These are phyloP conservation scores for Magnolia officinalis DNA, from an alignment of 164 flowering plant species.

Conservation along the genomic window DNA sequence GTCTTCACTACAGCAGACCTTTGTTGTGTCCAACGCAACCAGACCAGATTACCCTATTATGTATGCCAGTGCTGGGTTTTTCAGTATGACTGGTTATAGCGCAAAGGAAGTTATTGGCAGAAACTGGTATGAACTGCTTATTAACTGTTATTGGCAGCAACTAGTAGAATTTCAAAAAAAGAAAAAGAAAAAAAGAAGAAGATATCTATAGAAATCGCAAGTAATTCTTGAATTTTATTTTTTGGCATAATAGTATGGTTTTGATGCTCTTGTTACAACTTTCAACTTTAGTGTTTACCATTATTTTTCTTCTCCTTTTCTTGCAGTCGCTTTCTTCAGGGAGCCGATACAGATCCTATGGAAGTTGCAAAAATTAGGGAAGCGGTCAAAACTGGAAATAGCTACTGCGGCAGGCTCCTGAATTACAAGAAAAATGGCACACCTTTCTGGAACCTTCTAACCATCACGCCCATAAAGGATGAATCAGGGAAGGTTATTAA, in stretches of 20 bases:
- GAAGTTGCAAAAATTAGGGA: conserved; percentile 73
- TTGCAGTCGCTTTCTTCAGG: conserved; percentile 95
- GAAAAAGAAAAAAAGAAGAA: background rate
- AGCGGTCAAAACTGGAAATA: conserved; percentile 56
- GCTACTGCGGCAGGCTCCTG: conserved; percentile 88
- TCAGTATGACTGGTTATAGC: conserved; percentile 85
- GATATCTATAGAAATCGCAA: background rate
- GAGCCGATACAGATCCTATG: conserved; percentile 72
- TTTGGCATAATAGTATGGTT: background rate
- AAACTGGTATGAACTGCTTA: conserved; percentile 58
- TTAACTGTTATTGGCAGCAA: background rate
- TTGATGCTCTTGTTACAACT: conserved; percentile 2
- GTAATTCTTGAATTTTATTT: background rate
- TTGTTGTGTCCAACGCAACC: conserved; percentile 96
- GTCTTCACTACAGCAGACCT: conserved; percentile 76
- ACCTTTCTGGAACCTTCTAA: conserved; percentile 95
- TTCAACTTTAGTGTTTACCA: background rate
- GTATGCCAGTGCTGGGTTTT: conserved; percentile 93
- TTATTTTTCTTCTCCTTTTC: background rate
- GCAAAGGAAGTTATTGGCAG: conserved; percentile 79
- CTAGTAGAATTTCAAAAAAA: background rate
- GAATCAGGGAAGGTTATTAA: conserved; percentile 66
- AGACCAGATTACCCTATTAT: conserved; percentile 83
- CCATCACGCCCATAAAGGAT: conserved; percentile 87
- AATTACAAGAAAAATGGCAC: conserved; percentile 96